Base-by-base conservation (phyloP, 2,329 filamentous ascomycete species). In the Cladobotryum protrusum region DNA sequence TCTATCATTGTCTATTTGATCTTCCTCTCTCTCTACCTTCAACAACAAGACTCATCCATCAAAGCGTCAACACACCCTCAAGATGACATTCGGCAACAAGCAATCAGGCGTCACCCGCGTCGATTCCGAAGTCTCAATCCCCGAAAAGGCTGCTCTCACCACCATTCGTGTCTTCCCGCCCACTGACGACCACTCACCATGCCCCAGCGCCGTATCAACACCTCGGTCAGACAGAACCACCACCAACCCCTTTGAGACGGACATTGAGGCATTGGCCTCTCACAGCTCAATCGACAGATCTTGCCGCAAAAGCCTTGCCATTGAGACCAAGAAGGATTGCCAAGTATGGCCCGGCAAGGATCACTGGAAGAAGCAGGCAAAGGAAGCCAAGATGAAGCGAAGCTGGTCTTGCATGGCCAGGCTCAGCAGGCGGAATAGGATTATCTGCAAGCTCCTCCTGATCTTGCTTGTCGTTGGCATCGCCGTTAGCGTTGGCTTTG, bases 341-440 rank as follows among this genome's bases (percentile, higher is more conserved):
- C 70, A 75, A 41, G 77, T 82, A 15, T 84, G 81, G 81, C 81
- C 81, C 5, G 75, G 76, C 50, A 74, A 79, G 60, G 72, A 75
- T 19, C 74, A 82, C 60, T 82, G 81, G 79, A 78, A 76, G 63
- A 70, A 73, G 53, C 79, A 81, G 69, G 77, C 78, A 53, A 78
- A 77, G 65, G 74, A 71, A 11, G 76, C 76, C 52, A 80, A 80
- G 68, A 70, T 70, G 55, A 75, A 72, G 52, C 66, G 70, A 53
- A 73, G 69, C 48, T 81, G 78, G 63, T 73, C 73, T 49, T 78
- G 72, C 54, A 68, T 83, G 66, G 74, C 76, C 41, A 64, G 66
- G 32, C 70, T 83, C 46, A 77, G 72, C 68, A 73, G 72, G 58
- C 75, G 77, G 43, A 81, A 76, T 55, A 72, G 73, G 35, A 72